Conservation (phyloP, 1,139 yeast genomes). For the Suhomyces guaymorum region DNA sequence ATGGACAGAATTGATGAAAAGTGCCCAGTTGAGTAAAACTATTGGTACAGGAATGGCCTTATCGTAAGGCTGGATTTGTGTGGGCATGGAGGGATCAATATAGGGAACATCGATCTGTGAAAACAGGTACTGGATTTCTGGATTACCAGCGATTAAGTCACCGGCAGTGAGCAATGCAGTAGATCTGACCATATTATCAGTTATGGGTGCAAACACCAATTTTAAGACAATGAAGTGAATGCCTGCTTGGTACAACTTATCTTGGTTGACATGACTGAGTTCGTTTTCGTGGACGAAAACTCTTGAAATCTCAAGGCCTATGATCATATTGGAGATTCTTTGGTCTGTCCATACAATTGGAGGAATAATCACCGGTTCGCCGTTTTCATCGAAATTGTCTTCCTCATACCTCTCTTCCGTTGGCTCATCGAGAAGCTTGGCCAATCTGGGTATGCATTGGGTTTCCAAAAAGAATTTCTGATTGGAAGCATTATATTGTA, state of each 20-base stretch:
- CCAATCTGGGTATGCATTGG: constrained; percentile 67
- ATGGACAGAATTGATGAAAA: constrained; percentile 78
- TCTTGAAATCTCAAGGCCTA: constrained; percentile 71
- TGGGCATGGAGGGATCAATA: constrained; percentile 76
- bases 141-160: constrained; percentile 67
- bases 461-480: constrained; percentile 89
- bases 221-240: constrained; percentile 65
- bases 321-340: constrained; percentile 61
- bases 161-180: constrained; percentile 73
- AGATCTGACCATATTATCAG: constrained; percentile 65
- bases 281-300: constrained; percentile 79
- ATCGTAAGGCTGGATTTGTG: constrained; percentile 37
- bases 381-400: constrained; percentile 8
- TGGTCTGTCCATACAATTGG: constrained; percentile 73
- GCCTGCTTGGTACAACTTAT: constrained; percentile 59
- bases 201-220: constrained; percentile 64
- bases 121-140: constrained; percentile 65
- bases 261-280: constrained; percentile 61
- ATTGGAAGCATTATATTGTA: constrained; percentile 84
- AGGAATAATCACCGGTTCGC: constrained; percentile 15
- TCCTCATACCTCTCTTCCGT: constrained; percentile 16
- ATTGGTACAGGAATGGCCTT: constrained; percentile 62
- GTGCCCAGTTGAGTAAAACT: constrained; percentile 80
- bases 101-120: constrained; percentile 88
- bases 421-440: constrained; percentile 63